Evolutionary conservation across 23 red algal species (phyloP).

Genomic region (Gracilaria gracilis): DNA sequence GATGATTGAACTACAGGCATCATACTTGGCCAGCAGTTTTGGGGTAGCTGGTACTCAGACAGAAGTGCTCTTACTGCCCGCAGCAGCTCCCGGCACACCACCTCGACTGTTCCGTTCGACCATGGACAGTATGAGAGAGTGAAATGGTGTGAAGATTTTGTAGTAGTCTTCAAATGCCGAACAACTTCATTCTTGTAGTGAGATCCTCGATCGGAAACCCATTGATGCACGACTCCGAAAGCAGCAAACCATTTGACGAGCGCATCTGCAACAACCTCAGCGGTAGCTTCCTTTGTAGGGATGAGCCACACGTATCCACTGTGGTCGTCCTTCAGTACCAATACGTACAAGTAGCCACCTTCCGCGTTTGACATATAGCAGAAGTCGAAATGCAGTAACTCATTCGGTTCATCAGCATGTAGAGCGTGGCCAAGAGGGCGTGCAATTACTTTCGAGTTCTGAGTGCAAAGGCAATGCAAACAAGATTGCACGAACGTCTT

Average conservation of each 20-base stretch:
- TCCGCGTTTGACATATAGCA: too few relatives aligned
- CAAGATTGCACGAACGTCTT: too few relatives aligned
- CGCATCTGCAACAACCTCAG: neutral
- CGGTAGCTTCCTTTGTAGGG: neutral
- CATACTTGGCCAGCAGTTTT: too few relatives aligned
- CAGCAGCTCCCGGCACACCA: neutral
- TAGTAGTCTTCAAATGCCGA: too few relatives aligned
- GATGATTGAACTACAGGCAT: neutral
- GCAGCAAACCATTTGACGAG: slow-evolving; percentile 4
- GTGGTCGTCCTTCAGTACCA: slow-evolving; percentile 30
- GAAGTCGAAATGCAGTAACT: too few relatives aligned
- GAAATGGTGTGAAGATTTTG: slow-evolving; percentile 6
- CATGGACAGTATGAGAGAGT: slow-evolving; percentile 14
- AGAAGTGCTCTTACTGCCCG: neutral
- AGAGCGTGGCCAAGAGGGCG: too few relatives aligned
- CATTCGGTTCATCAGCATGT: too few relatives aligned
- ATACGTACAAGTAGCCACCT: too few relatives aligned
- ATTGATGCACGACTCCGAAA: neutral
- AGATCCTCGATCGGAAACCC: neutral
- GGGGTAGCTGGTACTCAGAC: neutral
- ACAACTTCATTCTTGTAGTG: too few relatives aligned
- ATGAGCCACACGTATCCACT: neutral
- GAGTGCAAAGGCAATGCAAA: too few relatives aligned
- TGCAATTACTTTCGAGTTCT: too few relatives aligned
- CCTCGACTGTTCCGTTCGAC: slow-evolving; percentile 5